phyloP scores from a whole-genome alignment of 441 rosid species.

The Iberis amara region DNA sequence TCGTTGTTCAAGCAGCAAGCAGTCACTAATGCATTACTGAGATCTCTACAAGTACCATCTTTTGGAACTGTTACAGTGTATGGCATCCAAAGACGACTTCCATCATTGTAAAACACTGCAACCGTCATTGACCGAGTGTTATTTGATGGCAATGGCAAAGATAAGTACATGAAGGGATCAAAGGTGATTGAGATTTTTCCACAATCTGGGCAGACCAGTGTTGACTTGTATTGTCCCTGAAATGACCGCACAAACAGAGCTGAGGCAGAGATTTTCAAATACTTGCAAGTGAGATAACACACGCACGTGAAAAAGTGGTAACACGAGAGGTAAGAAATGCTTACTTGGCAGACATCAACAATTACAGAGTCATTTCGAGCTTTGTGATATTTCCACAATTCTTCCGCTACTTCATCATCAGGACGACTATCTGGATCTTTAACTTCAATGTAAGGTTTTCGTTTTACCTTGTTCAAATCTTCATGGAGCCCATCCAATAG shows the following conservation, averaged over 20 bases:
- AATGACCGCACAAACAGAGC: constrained; percentile 27
- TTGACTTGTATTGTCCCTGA: constrained; percentile 72
- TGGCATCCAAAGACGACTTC: constrained; percentile 52
- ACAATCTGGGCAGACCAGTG: constrained; percentile 56
- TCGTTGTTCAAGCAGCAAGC: constrained; percentile 52
- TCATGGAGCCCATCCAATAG: constrained; percentile 66
- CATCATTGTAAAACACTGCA: constrained; percentile 47
- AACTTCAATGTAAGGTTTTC: constrained; percentile 56
- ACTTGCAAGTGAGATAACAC: no score
- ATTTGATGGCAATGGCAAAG: constrained; percentile 60
- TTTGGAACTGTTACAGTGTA: constrained; percentile 47
- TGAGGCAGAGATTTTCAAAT: no score
- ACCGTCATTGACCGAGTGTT: constrained; percentile 45
- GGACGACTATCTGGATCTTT: constrained; percentile 52
- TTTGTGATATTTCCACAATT: constrained; percentile 59
- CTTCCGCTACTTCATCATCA: constrained; percentile 56
- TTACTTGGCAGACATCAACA: constrained; percentile 63
- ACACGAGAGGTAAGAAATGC: no score
- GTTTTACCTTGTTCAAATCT: constrained; percentile 58
- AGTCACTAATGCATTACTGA: constrained; percentile 40
- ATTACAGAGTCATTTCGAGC: constrained; percentile 62
- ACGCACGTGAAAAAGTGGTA: background rate
- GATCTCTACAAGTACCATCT: constrained; percentile 52
- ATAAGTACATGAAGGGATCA: constrained; percentile 64
- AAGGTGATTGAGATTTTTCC: constrained; percentile 56